These are phyloP conservation scores for Boletus barrowsii DNA, from an alignment of 768 basidiomycete species.

Conservation along the genomic window DNA sequence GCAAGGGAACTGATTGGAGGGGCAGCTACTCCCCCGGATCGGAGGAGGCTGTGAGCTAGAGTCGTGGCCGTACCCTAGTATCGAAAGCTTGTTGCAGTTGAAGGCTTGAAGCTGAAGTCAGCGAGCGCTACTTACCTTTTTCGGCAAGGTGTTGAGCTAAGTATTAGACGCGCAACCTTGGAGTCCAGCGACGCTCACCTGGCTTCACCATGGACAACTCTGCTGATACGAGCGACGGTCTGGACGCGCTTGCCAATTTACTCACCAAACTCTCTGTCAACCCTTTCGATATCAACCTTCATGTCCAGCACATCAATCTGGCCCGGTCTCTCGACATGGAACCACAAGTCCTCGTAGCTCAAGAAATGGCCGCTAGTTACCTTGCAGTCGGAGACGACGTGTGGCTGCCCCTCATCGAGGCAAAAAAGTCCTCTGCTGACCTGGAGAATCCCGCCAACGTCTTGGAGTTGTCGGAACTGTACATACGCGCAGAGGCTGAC, in stretches of 20 bases:
- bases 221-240: slow-evolving; percentile 33
- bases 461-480: slow-evolving; percentile 57
- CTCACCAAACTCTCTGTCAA: slow-evolving; percentile 56
- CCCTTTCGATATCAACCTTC: slow-evolving; percentile 60
- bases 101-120: too few species aligned
- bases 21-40: not conserved
- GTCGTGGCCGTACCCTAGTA: too few species aligned
- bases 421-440: slow-evolving; percentile 48
- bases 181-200: too few species aligned
- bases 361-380: slow-evolving; percentile 62
- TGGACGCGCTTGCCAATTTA: slow-evolving; percentile 61
- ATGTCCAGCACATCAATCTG: slow-evolving; percentile 65
- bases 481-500: slow-evolving; percentile 65
- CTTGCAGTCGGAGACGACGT: slow-evolving; percentile 66
- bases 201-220: slow-evolving; percentile 50
- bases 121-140: slow-evolving; percentile 3
- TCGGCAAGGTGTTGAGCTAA: not conserved
- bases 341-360: slow-evolving; percentile 56
- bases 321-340: slow-evolving; percentile 56
- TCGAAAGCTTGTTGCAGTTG: too few species aligned
- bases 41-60: not conserved
- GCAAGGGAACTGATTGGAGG: not conserved
- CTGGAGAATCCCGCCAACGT: slow-evolving; percentile 51
- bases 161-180: not conserved
- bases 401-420: slow-evolving; percentile 68